These are phyloP conservation scores for Cyclostephanos invisitatus DNA, from an alignment of 108 stramenopile genomes.

Conservation along the genomic window DNA sequence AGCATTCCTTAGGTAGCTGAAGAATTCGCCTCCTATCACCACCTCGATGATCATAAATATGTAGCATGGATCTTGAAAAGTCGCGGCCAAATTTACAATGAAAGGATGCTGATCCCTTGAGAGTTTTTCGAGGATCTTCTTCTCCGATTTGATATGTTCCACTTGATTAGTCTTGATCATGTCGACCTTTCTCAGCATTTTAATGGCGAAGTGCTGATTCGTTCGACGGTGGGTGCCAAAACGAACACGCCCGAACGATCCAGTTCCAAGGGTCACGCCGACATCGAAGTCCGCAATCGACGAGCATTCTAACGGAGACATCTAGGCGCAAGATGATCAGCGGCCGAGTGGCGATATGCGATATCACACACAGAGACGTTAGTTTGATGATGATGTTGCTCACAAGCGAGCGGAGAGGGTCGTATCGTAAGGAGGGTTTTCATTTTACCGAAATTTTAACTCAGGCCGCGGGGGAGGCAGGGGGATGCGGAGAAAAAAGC, in stretches of 20 bases:
- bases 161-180: conserved; percentile 69
- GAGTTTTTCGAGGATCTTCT: conserved; percentile 58
- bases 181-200: conserved; percentile 82
- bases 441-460: background rate
- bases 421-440: too few species aligned
- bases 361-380: background rate
- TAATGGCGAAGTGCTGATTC: conserved; percentile 65
- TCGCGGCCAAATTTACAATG: conserved; percentile 65
- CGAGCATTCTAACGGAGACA: conserved; percentile 24
- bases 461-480: background rate
- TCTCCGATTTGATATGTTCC: conserved; percentile 82
- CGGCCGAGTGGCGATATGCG: background rate
- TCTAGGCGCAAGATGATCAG: background rate
- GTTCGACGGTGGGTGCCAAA: conserved; percentile 70
- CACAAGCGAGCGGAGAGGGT: background rate
- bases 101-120: conserved; percentile 67
- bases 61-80: conserved; percentile 63
- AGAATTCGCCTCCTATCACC: conserved; percentile 87
- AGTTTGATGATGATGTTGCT: background rate
- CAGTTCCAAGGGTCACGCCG: conserved; percentile 85
- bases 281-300: conserved; percentile 66
- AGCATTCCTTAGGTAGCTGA: conserved; percentile 56
- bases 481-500: too few species aligned
- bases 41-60: conserved; percentile 83
- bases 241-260: conserved; percentile 83